phyloP scores from a whole-genome alignment of 257 asterid species.

The Penstemon eatonii region DNA sequence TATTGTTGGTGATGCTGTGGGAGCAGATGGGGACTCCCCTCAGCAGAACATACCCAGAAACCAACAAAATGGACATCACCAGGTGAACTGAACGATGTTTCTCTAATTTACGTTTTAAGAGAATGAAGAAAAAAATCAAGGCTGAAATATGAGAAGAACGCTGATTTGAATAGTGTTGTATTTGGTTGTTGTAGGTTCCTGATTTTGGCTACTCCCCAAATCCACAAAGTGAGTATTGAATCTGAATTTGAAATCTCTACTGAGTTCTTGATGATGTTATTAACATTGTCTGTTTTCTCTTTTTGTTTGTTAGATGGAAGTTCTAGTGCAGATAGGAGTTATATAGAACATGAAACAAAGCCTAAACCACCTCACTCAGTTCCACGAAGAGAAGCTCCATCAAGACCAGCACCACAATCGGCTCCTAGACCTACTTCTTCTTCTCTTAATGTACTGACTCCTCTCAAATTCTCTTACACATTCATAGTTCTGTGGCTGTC shows the following conservation, averaged over 20 bases:
- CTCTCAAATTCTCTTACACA: slow-evolving; percentile 23
- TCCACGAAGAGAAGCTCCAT: slow-evolving; percentile 54
- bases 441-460: slow-evolving; percentile 60
- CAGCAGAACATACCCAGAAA: slow-evolving; percentile 61
- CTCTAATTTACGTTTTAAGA: slow-evolving; percentile 26
- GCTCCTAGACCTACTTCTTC: slow-evolving; percentile 63
- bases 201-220: slow-evolving; percentile 81
- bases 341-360: slow-evolving; percentile 60
- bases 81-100: slow-evolving; percentile 57
- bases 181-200: slow-evolving; percentile 57
- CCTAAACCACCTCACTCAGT: slow-evolving; percentile 55
- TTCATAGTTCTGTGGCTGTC: slow-evolving; percentile 2
- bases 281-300: slow-evolving; percentile 9
- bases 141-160: neutral
- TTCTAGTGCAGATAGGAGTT: slow-evolving; percentile 68
- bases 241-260: slow-evolving; percentile 25
- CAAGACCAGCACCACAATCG: slow-evolving; percentile 64
- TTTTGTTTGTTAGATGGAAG: slow-evolving; percentile 59
- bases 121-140: slow-evolving; percentile 11
- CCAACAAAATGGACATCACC: slow-evolving; percentile 80
- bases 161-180: slow-evolving; percentile 22
- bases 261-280: slow-evolving; percentile 10
- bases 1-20: slow-evolving; percentile 50
- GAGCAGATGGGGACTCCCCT: slow-evolving; percentile 98
- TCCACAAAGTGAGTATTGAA: slow-evolving; percentile 64